Evolutionary conservation across 2,329 filamentous ascomycete genomes (phyloP).

Genomic region (Penicillium griseofulvum): DNA sequence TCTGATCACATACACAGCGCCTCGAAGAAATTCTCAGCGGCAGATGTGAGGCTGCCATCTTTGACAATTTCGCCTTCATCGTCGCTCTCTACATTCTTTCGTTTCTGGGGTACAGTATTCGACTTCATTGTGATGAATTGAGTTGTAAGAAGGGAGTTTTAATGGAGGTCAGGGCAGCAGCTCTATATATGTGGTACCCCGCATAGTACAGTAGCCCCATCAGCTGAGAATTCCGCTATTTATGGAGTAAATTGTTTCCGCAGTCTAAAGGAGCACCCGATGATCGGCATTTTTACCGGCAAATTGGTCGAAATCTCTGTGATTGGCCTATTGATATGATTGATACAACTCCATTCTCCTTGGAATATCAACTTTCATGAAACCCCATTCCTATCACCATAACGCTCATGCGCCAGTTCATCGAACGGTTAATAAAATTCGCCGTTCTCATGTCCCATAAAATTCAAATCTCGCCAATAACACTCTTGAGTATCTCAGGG

Average conservation of each 20-base stretch:
- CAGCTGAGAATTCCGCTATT: background rate
- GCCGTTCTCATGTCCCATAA: too few species aligned
- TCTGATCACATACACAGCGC: constrained; percentile 13
- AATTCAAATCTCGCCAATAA: constrained; percentile 51
- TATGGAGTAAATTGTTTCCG: background rate
- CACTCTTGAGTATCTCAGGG: constrained; percentile 55
- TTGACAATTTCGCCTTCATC: constrained; percentile 2
- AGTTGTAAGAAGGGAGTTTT: background rate
- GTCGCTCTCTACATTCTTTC: background rate
- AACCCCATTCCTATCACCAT: background rate
- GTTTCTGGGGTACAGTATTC: background rate
- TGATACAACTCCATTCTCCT: background rate
- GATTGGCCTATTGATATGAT: background rate
- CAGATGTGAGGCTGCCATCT: constrained; percentile 8
- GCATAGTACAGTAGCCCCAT: background rate
- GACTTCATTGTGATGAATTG: background rate
- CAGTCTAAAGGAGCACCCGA: background rate
- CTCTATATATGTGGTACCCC: background rate
- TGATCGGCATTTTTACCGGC: background rate
- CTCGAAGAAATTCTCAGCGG: constrained; percentile 22
- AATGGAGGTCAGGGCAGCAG: background rate
- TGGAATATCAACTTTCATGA: background rate
- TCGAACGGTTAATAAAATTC: background rate
- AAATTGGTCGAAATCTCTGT: background rate
- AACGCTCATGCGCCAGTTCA: background rate